A percentile compares a stretch with the other conserved stretches of the same genome.
Conservation (phyloP, 2,329 filamentous ascomycete species). For the Lachnellula cervina region DNA sequence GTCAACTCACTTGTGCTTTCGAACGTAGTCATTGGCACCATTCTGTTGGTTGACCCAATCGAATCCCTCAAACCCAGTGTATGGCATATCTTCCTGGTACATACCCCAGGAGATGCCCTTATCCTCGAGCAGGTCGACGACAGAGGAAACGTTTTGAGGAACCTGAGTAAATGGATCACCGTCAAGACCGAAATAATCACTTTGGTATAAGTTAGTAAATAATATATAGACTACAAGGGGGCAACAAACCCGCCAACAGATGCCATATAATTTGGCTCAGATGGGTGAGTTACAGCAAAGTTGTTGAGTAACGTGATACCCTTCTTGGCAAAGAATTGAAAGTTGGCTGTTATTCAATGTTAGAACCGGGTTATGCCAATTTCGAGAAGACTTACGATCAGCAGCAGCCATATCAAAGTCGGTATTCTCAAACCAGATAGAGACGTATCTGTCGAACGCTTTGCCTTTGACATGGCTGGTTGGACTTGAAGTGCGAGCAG, state of each 20-base stretch:
- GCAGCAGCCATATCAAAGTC: slow-evolving; percentile 59
- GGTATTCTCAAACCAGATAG: slow-evolving; percentile 76
- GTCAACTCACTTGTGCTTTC: slow-evolving; percentile 65
- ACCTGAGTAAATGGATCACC: slow-evolving; percentile 55
- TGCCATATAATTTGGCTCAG: slow-evolving; percentile 72
- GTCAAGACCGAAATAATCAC: slow-evolving; percentile 11
- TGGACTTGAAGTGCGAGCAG: slow-evolving; percentile 55
- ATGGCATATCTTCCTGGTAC: slow-evolving; percentile 77
- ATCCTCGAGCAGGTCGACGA: slow-evolving; percentile 64
- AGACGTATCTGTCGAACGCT: slow-evolving; percentile 66
- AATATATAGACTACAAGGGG: slow-evolving; percentile 4
- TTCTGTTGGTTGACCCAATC: slow-evolving; percentile 60
- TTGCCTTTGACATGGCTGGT: slow-evolving; percentile 63
- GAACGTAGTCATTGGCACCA: slow-evolving; percentile 69
- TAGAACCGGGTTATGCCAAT: slow-evolving; percentile 23
- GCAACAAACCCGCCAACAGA: slow-evolving; percentile 49
- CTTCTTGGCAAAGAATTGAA: slow-evolving; percentile 52
- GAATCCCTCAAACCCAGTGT: slow-evolving; percentile 64
- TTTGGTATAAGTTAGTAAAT: not conserved
- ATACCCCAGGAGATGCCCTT: slow-evolving; percentile 62
- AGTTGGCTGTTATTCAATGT: slow-evolving; percentile 40
- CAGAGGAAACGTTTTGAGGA: slow-evolving; percentile 56
- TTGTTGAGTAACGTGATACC: slow-evolving; percentile 58
- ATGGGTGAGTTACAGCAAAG: slow-evolving; percentile 65
- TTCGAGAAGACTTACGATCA: slow-evolving; percentile 47